Conservation (phyloP, 2,329 filamentous ascomycete species). For the Scedosporium boydii region DNA sequence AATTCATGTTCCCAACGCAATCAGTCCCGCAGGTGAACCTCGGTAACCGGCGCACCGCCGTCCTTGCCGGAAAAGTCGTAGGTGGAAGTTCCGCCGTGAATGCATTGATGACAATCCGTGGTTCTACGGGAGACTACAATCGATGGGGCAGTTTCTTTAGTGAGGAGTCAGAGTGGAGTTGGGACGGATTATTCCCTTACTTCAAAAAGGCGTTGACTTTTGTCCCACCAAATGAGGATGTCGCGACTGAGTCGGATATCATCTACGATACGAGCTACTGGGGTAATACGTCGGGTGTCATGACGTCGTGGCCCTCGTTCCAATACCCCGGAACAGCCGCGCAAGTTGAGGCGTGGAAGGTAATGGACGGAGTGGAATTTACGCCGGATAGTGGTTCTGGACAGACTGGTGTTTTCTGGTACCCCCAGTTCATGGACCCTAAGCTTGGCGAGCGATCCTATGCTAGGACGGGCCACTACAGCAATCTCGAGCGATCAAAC, state of each 20-base stretch:
- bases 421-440: conserved; percentile 30
- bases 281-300: conserved; percentile 26
- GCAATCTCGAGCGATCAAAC: conserved; percentile 14
- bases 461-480: conserved; percentile 25
- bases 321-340: conserved; percentile 23
- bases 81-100: conserved; percentile 28
- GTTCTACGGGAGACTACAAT: conserved; percentile 19
- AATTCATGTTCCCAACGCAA: conserved; percentile 6
- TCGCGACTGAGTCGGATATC: conserved; percentile 14
- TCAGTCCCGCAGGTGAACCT: conserved; percentile 12
- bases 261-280: conserved; percentile 24
- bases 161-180: conserved; percentile 18
- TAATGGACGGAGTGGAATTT: conserved; percentile 28
- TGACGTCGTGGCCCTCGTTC: conserved; percentile 27
- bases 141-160: conserved; percentile 18
- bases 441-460: conserved; percentile 25
- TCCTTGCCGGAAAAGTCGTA: conserved; percentile 12
- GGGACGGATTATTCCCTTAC: conserved; percentile 16
- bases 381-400: conserved; percentile 28
- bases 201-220: conserved; percentile 18
- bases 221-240: conserved; percentile 14
- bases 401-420: conserved; percentile 30
- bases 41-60: conserved; percentile 7
- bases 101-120: conserved; percentile 24
- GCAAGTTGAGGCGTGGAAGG: conserved; percentile 25